Evolutionary conservation across 192 early-diverging fungal species (phyloP), one percentile per base, ranked within the genome.

Genomic region (Podila horticola): DNA sequence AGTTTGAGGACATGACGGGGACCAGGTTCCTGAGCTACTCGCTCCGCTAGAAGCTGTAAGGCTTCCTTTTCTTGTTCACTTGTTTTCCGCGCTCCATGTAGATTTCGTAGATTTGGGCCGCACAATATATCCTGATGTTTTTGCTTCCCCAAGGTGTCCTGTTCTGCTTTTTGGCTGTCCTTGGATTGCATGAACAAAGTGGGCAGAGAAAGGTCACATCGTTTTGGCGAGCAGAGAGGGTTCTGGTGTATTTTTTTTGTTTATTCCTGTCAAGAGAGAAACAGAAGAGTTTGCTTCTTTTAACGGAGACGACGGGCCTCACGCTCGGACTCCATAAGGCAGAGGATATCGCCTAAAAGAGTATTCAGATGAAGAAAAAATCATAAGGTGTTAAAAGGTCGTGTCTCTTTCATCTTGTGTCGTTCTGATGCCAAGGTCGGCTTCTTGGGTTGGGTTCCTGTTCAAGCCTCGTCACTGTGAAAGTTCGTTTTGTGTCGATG

Each of bases 271-370:
- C 26, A 36, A 51, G 31, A 13, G 57, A 55, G 62, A 31, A 45
- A 66, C 24, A 62, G 57, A 79, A 67, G 55, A 45, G 41, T 45
- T 31, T n/a, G 69, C 26, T n/a, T 49, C 64, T 79, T 79, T 97
- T 93, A 99, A 88, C 97, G 94, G 79, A 99, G 95, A 86, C 97
- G 94, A 83, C 97, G 93, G 76, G 98, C 98, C 86, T 99, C 98
- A 92, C 98, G 97, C 89, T 99, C 98, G 72, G 97, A 97, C 88
- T 99, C 98, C 86, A 98, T 92, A 62, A 99, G 92, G 86, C 95
- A 95, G 81, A 98, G 88, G 81, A 98, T 92, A 86, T 97, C 96
- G 89, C 94, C 93, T 81, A 81, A 52, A 12, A 65, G 15, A 45
- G 34, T 45, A 15, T 10, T 10, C 36, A 59, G 30, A 3, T 31